Base-by-base conservation (phyloP, 768 basidiomycete species). In the Trametopsis cervina region DNA sequence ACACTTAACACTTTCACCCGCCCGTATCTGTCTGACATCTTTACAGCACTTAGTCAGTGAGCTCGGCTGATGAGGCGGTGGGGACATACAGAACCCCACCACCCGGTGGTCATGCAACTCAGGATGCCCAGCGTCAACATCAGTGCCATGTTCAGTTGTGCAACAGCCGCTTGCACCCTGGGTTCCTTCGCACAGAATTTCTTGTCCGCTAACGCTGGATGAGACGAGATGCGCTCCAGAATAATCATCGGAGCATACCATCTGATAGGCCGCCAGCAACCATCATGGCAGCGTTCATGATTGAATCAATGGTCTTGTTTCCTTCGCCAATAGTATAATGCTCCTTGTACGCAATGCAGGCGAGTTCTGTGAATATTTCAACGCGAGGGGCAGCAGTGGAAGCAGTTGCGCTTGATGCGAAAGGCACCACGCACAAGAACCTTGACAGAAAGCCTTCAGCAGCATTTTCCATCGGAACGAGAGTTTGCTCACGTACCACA, bases 21-120 rank as follows among this genome's bases (percentile, higher is more conserved):
- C 10, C 92, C 92, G 60, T 76, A 65, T 13, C 85, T 74, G 65
- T 96, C 92, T 4, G 87, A 89, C 38, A 84, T 73, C 81, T 89
- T 5, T 25, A 36, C 4, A n/a, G 1, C n/a, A 9, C 36, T 40
- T 42, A 23, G 1, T 25, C 21, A 7, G 12, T 9, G n/a, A n/a
- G n/a, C n/a, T n/a, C 7, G 20, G 13, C 13, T 15, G 24, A 38
- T 4, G 17, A 22, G 21, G 6, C n/a, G 24, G 37, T 22, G 44
- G n/a, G 35, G 35, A 70, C 83, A 63, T 64, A 86, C 85, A 45
- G 83, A 74, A 47, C 86, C 85, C 92, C 92, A 95, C 78, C 82
- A 93, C 2, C 78, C 88, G 11, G 84, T 82, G 2, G 89, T 91
- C 26, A 93, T 59, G 52, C 87, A 86, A 25, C 80, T 75, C 26